phyloP scores from a whole-genome alignment of 176 grass and related monocot genomes.

The Elaeis guineensis region DNA sequence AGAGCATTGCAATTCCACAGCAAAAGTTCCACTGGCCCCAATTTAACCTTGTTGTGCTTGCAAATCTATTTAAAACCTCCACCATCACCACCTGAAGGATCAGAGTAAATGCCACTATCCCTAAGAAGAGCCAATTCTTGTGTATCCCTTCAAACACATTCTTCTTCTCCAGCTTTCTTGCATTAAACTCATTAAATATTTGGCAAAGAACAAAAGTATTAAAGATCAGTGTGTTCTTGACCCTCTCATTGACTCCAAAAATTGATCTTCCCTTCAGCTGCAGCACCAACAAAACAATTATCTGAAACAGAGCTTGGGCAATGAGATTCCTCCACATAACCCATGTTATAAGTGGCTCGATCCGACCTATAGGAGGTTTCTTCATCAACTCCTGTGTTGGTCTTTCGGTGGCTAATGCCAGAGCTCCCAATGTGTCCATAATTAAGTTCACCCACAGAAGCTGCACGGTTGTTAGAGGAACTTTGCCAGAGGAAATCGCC shows the following conservation, averaged over 20 bases:
- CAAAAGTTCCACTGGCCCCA: constrained; percentile 62
- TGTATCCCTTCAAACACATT: constrained; percentile 70
- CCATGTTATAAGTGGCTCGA: constrained; percentile 65
- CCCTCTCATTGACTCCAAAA: constrained; percentile 30
- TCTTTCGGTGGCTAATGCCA: constrained; percentile 51
- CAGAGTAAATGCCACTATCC: constrained; percentile 49
- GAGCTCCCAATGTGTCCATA: constrained; percentile 80
- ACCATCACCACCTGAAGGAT: constrained; percentile 78
- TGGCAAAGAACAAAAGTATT: constrained; percentile 90
- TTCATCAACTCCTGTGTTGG: constrained; percentile 51
- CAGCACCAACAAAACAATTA: constrained; percentile 45
- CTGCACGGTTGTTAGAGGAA: constrained; percentile 61
- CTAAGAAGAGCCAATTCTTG: constrained; percentile 63
- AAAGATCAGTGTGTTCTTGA: constrained; percentile 76
- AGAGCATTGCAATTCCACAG: constrained; percentile 50
- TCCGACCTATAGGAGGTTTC: constrained; percentile 42
- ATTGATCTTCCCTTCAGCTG: constrained; percentile 30
- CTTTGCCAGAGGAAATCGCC: constrained; percentile 24
- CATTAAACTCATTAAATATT: constrained; percentile 96
- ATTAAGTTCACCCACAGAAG: constrained; percentile 81
- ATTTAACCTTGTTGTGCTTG: constrained; percentile 61
- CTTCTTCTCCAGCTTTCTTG: constrained; percentile 56
- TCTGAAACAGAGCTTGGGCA: constrained; percentile 52
- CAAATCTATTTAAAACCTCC: constrained; percentile 69
- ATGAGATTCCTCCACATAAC: constrained; percentile 83